phyloP scores from a whole-genome alignment of 805 yeast genomes.

The Monosporozyma aerobia region DNA sequence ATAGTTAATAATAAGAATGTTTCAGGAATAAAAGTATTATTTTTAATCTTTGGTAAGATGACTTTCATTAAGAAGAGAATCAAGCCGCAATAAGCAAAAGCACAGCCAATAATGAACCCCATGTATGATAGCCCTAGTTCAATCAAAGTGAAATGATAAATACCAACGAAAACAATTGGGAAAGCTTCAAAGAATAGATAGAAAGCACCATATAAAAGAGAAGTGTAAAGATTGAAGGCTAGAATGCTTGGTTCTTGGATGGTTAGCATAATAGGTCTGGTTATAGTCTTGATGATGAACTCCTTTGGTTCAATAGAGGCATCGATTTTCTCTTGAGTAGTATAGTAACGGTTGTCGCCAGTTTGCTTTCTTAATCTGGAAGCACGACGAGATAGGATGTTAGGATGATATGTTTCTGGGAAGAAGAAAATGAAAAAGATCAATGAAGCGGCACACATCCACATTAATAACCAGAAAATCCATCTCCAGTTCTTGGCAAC shows the following conservation, averaged over 20 bases:
- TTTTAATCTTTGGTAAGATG: conserved; percentile 21
- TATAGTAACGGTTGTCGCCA: conserved; percentile 37
- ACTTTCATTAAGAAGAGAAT: conserved; percentile 23
- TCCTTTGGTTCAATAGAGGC: conserved; percentile 13
- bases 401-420: conserved; percentile 42
- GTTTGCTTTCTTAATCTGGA: conserved; percentile 39
- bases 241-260: conserved; percentile 46
- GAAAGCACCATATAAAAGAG: conserved; percentile 42
- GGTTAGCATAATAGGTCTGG: conserved; percentile 44
- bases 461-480: conserved; percentile 44
- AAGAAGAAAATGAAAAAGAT: conserved; percentile 33
- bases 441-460: conserved; percentile 33
- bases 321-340: conserved; percentile 33
- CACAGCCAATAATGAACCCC: conserved; percentile 39
- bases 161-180: conserved; percentile 43
- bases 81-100: conserved; percentile 30
- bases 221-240: conserved; percentile 42
- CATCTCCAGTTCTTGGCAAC: conserved; percentile 45
- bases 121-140: conserved; percentile 41
- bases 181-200: conserved; percentile 55
- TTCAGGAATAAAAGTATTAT: conserved; percentile 33
- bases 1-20: conserved; percentile 34
- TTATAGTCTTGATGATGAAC: conserved; percentile 29
- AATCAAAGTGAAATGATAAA: conserved; percentile 39
- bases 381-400: conserved; percentile 39